Conservation (phyloP, 805 yeast species). For the Yarrowia sp. region DNA sequence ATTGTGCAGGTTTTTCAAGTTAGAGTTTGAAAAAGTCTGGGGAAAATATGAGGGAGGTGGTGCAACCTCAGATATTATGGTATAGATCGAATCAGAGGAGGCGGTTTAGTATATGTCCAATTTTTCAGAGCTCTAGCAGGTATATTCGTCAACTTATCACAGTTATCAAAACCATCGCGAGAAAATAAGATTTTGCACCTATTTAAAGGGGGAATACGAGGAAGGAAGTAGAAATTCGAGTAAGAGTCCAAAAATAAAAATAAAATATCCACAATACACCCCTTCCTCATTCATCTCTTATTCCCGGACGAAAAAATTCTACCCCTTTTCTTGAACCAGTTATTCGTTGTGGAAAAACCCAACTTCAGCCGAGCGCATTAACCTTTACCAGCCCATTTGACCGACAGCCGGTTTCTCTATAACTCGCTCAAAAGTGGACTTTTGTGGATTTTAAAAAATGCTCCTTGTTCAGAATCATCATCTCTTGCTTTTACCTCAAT, state of each 20-base stretch:
- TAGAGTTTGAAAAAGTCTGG: not conserved
- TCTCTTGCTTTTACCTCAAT: not conserved
- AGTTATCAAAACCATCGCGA: not conserved
- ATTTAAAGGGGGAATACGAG: not conserved
- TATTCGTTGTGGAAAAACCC: no score
- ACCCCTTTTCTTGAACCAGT: not conserved
- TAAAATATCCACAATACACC: not conserved
- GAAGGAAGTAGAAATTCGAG: not conserved
- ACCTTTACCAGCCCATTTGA: not conserved
- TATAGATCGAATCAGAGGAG: not conserved
- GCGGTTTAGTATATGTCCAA: not conserved
- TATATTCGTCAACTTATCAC: no score
- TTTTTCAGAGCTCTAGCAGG: not conserved
- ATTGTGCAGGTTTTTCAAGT: slow-evolving; percentile 11
- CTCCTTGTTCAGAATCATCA: no score
- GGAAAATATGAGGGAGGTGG: not conserved
- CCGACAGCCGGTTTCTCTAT: not conserved
- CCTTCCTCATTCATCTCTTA: no score
- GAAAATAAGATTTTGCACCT: not conserved
- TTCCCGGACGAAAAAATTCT: not conserved
- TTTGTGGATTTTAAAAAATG: not conserved
- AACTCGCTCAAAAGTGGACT: no score
- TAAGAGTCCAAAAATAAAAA: not conserved
- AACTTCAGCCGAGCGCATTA: not conserved
- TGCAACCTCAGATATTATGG: no score